Percentiles rank a stretch among this genome's conserved stretches.
Conservation (phyloP, 306 rosid species). For the Cyamopsis tetragonoloba region DNA sequence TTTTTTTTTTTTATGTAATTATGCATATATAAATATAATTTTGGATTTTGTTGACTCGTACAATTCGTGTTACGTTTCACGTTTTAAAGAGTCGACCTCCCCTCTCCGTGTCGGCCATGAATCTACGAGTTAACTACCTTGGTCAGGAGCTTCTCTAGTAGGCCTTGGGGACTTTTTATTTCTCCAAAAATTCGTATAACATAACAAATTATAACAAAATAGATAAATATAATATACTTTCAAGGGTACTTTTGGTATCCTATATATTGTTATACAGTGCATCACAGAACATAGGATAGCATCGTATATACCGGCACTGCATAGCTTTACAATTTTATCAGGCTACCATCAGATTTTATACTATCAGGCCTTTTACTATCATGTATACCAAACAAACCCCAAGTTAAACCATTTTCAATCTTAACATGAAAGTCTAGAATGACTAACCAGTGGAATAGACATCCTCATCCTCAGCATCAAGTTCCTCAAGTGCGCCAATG, state of each 20-base stretch:
- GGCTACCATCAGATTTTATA: not conserved
- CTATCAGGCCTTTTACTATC: not conserved
- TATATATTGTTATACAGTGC: not conserved
- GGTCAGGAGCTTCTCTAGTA: not conserved
- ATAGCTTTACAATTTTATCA: not conserved
- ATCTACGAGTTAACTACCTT: too few relatives aligned
- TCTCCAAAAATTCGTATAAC: not conserved
- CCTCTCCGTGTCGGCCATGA: too few relatives aligned
- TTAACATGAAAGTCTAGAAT: constrained; percentile 21
- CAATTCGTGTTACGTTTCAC: too few relatives aligned
- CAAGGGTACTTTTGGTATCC: not conserved
- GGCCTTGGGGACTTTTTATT: not conserved
- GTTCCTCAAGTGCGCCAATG: constrained; percentile 97
- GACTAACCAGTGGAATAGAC: constrained; percentile 76
- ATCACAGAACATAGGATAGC: not conserved
- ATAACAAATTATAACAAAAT: too few relatives aligned
- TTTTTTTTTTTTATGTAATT: too few relatives aligned
- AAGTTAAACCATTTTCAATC: not conserved
- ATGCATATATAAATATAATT: too few relatives aligned
- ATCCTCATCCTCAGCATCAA: constrained; percentile 92
- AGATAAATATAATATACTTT: too few relatives aligned
- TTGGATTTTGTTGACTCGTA: too few relatives aligned
- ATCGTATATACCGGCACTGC: not conserved
- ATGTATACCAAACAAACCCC: not conserved
- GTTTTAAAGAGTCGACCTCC: too few relatives aligned